Evolutionary conservation across 108 stramenopile genomes (phyloP).

Genomic region (Pseudonitzschia delicatissima): DNA sequence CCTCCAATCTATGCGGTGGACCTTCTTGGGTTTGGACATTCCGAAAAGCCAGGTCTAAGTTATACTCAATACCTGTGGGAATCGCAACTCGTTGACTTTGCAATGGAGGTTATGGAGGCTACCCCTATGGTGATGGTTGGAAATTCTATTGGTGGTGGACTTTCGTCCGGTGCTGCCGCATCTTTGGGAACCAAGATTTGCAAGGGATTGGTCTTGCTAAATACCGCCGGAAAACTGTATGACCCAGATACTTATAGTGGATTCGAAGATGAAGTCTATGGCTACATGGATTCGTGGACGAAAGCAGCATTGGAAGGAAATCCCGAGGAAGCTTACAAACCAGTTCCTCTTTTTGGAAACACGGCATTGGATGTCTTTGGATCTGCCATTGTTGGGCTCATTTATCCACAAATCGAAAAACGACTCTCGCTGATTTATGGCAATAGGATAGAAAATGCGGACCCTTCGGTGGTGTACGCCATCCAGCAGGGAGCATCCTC

Average conservation of each 20-base stretch:
- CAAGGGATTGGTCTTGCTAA: constrained; percentile 33
- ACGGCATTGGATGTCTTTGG: not conserved
- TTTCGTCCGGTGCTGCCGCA: constrained; percentile 22
- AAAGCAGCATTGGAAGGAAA: constrained; percentile 5
- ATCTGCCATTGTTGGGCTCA: not conserved
- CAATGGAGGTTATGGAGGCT: constrained; percentile 32
- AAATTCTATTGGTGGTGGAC: constrained; percentile 5
- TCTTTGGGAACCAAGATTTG: constrained; percentile 33
- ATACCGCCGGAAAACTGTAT: constrained; percentile 32
- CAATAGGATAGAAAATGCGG: constrained; percentile 1
- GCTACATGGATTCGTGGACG: not conserved
- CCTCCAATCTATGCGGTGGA: constrained; percentile 40
- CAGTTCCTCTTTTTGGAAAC: constrained; percentile 4
- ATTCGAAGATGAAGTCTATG: not conserved
- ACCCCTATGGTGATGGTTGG: constrained; percentile 39
- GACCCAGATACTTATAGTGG: constrained; percentile 1
- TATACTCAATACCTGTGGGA: constrained; percentile 70
- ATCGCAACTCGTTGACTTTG: constrained; percentile 53
- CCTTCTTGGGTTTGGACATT: constrained; percentile 69
- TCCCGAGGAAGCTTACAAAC: not conserved
- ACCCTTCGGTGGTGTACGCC: constrained; percentile 1
- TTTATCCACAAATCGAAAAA: constrained; percentile 5
- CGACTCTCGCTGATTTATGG: constrained; percentile 7
- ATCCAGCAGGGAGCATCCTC: constrained; percentile 16
- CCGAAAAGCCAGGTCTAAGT: constrained; percentile 64